phyloP scores from a whole-genome alignment of 2,329 filamentous ascomycete genomes.

The Scortechinia acanthostroma region DNA sequence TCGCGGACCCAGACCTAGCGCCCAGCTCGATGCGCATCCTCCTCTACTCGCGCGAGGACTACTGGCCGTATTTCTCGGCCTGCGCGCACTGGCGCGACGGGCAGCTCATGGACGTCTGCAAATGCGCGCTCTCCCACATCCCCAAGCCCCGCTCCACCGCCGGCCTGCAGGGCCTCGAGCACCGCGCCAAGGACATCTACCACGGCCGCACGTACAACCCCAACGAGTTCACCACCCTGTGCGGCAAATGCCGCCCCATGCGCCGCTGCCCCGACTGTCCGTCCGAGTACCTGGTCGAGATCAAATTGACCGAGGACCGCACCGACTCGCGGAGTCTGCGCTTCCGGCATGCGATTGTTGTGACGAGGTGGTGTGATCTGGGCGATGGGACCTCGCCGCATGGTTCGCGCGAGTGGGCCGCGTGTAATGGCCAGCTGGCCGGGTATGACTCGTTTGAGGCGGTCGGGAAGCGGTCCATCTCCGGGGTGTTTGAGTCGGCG shows the following conservation, averaged over 20 bases:
- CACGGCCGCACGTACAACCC: conserved; percentile 19
- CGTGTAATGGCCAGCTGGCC: conserved; percentile 35
- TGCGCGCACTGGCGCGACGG: conserved; percentile 58
- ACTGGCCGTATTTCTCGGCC: conserved; percentile 52
- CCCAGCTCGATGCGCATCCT: conserved; percentile 42
- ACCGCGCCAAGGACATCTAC: conserved; percentile 24
- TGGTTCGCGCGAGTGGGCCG: conserved; percentile 41
- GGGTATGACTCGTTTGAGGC: conserved; percentile 43
- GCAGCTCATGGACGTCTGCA: conserved; percentile 48
- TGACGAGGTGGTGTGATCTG: conserved; percentile 55
- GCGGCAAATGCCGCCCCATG: conserved; percentile 47
- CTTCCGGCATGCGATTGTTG: conserved; percentile 52
- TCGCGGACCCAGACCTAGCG: conserved; percentile 40
- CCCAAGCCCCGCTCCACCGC: conserved; percentile 29
- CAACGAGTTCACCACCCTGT: conserved; percentile 38
- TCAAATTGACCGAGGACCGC: conserved; percentile 49
- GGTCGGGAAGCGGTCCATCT: conserved; percentile 44
- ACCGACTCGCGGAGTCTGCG: conserved; percentile 23
- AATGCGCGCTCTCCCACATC: conserved; percentile 52
- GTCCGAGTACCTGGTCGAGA: conserved; percentile 52
- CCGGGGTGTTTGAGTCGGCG: conserved; percentile 49
- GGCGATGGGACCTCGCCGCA: conserved; percentile 40
- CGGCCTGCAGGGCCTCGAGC: conserved; percentile 24
- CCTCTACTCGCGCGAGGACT: conserved; percentile 51
- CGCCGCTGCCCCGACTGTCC: conserved; percentile 54